Conservation (phyloP, 2,329 filamentous ascomycete genomes). For the Dothidotthia symphoricarpi region DNA sequence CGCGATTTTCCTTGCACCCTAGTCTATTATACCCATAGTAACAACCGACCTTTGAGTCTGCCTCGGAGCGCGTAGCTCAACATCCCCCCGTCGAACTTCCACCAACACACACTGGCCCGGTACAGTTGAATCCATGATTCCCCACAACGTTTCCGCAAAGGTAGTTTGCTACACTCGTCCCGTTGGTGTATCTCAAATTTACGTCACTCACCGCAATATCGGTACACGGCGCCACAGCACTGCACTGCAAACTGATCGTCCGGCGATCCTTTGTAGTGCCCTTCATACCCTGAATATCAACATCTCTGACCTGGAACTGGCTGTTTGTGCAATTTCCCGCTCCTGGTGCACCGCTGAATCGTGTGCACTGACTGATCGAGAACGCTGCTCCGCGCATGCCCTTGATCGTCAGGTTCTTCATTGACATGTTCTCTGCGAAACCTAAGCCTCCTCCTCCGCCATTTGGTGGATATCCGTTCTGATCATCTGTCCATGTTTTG, state of each 20-base stretch:
- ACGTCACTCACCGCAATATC: conserved; percentile 16
- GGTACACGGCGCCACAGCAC: conserved; percentile 26
- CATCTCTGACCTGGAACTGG: conserved; percentile 42
- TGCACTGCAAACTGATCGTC: conserved; percentile 29
- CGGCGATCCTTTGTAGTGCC: conserved; percentile 28
- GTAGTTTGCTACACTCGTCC: conserved; percentile 10
- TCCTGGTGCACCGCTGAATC: conserved; percentile 33
- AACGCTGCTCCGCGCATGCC: conserved; percentile 33
- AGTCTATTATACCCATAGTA: too few relatives aligned
- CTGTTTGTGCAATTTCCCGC: conserved; percentile 43
- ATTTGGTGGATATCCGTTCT: conserved; percentile 55
- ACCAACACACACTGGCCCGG: conserved; percentile 19
- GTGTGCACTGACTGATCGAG: conserved; percentile 44
- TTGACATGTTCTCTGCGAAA: conserved; percentile 40
- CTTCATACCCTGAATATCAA: conserved; percentile 29
- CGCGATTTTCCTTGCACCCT: too few relatives aligned
- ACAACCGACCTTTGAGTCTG: too few relatives aligned
- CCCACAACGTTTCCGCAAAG: conserved; percentile 22
- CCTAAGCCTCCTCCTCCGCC: conserved; percentile 58
- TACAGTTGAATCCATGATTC: conserved; percentile 20
- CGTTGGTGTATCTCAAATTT: conserved; percentile 18
- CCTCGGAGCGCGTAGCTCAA: conserved; percentile 12
- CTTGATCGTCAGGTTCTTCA: conserved; percentile 36
- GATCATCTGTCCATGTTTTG: conserved; percentile 59
- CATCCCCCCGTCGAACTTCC: conserved; percentile 21